A percentile compares a stretch with the other conserved stretches of the same genome.
phyloP scores from a whole-genome alignment of 2,329 filamentous ascomycete genomes.

The Scytalidium lignicola region DNA sequence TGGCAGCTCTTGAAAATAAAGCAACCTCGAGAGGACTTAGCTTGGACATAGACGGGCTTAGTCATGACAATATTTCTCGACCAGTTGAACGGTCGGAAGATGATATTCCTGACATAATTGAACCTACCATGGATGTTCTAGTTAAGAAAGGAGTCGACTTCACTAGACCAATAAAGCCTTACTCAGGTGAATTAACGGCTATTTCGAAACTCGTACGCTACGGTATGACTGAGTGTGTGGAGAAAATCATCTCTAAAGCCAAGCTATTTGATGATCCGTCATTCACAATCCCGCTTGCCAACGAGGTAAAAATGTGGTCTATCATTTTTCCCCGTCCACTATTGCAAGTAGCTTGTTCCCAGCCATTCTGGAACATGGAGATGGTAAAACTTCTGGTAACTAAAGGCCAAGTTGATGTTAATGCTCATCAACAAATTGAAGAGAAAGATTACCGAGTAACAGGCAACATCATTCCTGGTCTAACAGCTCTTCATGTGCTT shows the following conservation, averaged over 20 bases:
- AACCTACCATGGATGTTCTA: background rate
- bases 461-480: background rate
- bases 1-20: background rate
- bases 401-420: background rate
- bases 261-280: background rate
- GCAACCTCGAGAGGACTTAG: background rate
- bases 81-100: background rate
- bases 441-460: background rate
- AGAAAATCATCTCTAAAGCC: background rate
- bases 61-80: background rate
- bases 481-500: constrained; percentile 5
- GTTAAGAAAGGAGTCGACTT: background rate
- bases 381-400: background rate
- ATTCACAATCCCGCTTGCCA: background rate
- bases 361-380: background rate
- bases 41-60: background rate
- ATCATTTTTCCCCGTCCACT: background rate
- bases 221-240: background rate
- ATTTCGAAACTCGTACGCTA: background rate
- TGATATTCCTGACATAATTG: background rate
- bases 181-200: background rate
- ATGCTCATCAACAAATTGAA: background rate
- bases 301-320: background rate
- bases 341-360: background rate
- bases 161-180: background rate